Evolutionary conservation across 2,329 filamentous ascomycete species (phyloP), one percentile per base, ranked within the genome.

Genomic region (Colletotrichum sp.): DNA sequence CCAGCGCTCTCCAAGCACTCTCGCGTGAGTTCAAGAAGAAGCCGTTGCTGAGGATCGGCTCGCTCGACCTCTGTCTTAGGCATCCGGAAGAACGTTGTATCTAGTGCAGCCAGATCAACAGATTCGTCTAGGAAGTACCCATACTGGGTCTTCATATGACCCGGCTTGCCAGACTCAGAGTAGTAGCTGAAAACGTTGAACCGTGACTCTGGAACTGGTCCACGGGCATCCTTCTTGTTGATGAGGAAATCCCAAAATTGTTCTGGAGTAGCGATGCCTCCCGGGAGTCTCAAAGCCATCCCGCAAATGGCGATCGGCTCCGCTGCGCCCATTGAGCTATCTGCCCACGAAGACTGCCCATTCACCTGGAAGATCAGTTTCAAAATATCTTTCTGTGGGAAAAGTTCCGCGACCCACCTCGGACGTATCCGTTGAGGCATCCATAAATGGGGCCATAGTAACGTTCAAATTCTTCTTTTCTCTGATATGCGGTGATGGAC

Each of bases 61-160:
- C 52, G 32, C 16, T 68, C 79, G 5, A 80, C 79, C 64, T 84
- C 83, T 8, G 75, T 70, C 24, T 26, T 78, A 6, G 68, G 78
- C 78, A 85, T 80, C 4, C 77, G 79, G 73, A 83, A 85, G 75
- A 84, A 83, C 1, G 79, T 79, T 1, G 81, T 73, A 66, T 85
- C 83, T 10, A 83, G 75, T 12, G 66, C 67, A 2, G 76, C 76
- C 1, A 84, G 65, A 39, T 84, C 80, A 10, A 80, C 75, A 22
- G 30, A 73, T 8, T 81, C 78, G 48, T 82, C 80, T 0, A 84
- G 77, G 65, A 82, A 84, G 76, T 84, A 84, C 16, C 81, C 83
- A 18, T 81, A 66, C 52, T 78, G 60, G 3, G 79, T 77, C 26
- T 72, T 70, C 22, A 82, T 76, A 7, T 75, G 71, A 3, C 79